Evolutionary conservation across 1,284 basidiomycete genomes (phyloP), one percentile per base, ranked within the genome.

Genomic region (Puccinia polysora): DNA sequence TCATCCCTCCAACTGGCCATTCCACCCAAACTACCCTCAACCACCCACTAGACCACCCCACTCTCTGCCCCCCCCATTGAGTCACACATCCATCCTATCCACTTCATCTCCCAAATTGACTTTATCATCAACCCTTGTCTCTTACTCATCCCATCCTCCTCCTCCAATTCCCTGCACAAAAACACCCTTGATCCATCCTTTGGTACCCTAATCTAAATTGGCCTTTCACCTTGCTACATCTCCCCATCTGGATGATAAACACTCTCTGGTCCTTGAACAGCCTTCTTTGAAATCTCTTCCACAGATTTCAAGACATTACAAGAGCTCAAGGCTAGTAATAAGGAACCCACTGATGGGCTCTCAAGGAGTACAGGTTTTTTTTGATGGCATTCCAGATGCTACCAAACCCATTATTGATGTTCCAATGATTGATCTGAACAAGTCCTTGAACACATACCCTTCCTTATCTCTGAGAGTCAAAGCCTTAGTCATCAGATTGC

Each of bases 111-210:
- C 34, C 59, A 62, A 43, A 15, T 52, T 32, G 52, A 45, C 23
- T 23, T 40, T 7, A 34, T 52, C 47, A 50, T 65, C 63, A 65
- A 12, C n/a, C 47, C 49, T 32, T 32, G 23, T 14, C 63, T 50
- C 32, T n/a, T 65, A 14, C 63, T 65, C 47, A 65, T 15, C 20
- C 47, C 49, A 6, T 52, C 63, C n/a, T 45, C 40, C n/a, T 34
- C 30, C 47, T 36, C 63, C 20, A 40, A 50, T 18, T 38, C 63
- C 2, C 18, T 28, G 30, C 30, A 28, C 47, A 50, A 12, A 28
- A 50, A 65, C 47, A 15, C 47, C n/a, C 63, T 65, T 8, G 63
- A 65, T 38, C 63, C 36, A 65, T 65, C 63, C 1, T 32, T 65
- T n/a, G 63, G 63, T 52, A 12, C 36, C 12, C 10, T 36, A n/a